Evolutionary conservation across 208 protist genomes (phyloP).

Genomic region (Leishmania aethiopica): DNA sequence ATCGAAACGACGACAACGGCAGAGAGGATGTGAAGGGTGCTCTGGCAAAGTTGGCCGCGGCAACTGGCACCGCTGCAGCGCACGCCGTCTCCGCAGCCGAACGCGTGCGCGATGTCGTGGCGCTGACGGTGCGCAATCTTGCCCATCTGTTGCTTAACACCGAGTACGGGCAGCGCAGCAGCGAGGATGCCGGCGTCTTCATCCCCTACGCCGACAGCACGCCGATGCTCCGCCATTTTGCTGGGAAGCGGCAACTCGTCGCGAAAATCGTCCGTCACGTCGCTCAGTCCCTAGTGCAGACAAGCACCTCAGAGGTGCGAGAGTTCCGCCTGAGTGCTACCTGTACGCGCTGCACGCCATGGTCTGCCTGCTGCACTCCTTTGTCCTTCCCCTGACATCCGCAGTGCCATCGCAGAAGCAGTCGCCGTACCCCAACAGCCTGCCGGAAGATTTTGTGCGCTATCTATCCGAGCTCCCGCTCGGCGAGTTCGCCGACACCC

Average conservation of each 20-base stretch:
- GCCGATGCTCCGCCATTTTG: conserved; percentile 28
- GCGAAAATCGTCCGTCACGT: conserved; percentile 17
- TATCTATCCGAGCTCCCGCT: conserved; percentile 45
- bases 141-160: conserved; percentile 53
- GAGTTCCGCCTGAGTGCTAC: conserved; percentile 44
- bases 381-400: conserved; percentile 43
- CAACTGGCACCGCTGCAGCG: not conserved
- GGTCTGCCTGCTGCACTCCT: conserved; percentile 72
- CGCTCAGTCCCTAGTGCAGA: conserved; percentile 24
- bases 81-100: conserved; percentile 19
- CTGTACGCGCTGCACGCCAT: conserved; percentile 67
- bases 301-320: not conserved
- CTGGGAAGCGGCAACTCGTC: conserved; percentile 22
- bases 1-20: not conserved
- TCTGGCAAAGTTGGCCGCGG: not conserved
- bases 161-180: conserved; percentile 46
- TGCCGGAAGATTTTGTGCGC: conserved; percentile 20
- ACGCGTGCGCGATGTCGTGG: conserved; percentile 46
- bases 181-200: conserved; percentile 10
- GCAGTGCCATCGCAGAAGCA: not conserved
- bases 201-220: not conserved
- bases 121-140: conserved; percentile 62
- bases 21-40: not conserved
- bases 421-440: not conserved
- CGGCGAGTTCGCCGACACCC: conserved; percentile 34